Evolutionary conservation across 2,329 filamentous ascomycete genomes (phyloP).

Genomic region (Tolypocladium cylindrosporum): DNA sequence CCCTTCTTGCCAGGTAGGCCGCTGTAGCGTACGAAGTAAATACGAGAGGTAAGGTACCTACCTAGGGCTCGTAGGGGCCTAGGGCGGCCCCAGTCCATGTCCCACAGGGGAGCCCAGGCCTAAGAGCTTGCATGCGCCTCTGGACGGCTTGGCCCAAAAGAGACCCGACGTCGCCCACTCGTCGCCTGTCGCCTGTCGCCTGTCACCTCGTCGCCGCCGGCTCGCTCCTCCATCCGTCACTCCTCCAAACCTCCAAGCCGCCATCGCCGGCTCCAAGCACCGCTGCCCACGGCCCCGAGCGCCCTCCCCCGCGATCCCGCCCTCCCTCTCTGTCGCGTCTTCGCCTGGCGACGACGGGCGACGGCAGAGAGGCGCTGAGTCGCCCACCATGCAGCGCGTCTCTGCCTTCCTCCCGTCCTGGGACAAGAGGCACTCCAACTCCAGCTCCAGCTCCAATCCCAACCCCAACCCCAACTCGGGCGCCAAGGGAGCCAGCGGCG

Average conservation of each 20-base stretch:
- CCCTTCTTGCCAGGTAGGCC: not conserved
- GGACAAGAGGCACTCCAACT: constrained; percentile 30
- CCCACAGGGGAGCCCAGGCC: not conserved
- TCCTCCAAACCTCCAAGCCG: not conserved
- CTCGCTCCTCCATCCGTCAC: not conserved
- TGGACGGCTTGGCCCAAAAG: not conserved
- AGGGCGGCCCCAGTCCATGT: not conserved
- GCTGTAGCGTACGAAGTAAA: not conserved
- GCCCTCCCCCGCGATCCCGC: constrained; percentile 8
- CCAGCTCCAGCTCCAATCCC: constrained; percentile 17
- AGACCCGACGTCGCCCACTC: not conserved
- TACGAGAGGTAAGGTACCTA: too few species aligned
- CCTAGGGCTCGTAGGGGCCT: not conserved
- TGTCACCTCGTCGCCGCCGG: not conserved
- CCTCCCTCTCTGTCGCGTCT: constrained; percentile 20
- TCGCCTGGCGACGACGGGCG: constrained; percentile 20
- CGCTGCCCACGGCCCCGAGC: not conserved
- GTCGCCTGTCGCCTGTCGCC: too few species aligned
- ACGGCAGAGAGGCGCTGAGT: constrained; percentile 22
- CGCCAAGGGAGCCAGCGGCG: constrained; percentile 16
- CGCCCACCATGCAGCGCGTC: constrained; percentile 31
- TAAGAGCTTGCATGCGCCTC: not conserved
- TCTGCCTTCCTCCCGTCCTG: constrained; percentile 33
- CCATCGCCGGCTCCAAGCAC: not conserved
- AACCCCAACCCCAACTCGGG: constrained; percentile 22